Evolutionary conservation across 1,139 yeast species (phyloP).

Genomic region (Diutina catenulata): DNA sequence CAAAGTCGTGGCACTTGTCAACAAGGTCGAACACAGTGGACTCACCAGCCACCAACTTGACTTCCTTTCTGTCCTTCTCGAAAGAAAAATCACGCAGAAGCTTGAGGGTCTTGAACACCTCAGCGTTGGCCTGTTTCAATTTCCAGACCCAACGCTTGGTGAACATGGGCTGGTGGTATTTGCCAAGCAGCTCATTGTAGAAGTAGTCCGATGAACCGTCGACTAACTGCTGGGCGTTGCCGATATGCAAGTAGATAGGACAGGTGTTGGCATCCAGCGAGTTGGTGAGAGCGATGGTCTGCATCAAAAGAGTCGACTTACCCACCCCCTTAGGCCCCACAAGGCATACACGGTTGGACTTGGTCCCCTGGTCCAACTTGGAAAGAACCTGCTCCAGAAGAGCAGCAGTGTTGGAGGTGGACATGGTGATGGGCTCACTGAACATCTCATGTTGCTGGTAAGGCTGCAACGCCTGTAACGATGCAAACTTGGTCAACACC

Average conservation of each 20-base stretch:
- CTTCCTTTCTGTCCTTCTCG: slow-evolving; percentile 21
- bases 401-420: slow-evolving; percentile 25
- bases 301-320: slow-evolving; percentile 64
- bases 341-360: slow-evolving; percentile 41
- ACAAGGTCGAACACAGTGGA: slow-evolving; percentile 31
- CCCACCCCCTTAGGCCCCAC: slow-evolving; percentile 74
- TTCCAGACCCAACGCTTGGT: slow-evolving; percentile 50
- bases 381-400: slow-evolving; percentile 16
- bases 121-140: slow-evolving; percentile 45
- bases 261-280: slow-evolving; percentile 29
- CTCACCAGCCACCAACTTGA: slow-evolving; percentile 27
- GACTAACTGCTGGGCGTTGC: slow-evolving; percentile 47
- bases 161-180: slow-evolving; percentile 75
- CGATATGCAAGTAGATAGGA: slow-evolving; percentile 52
- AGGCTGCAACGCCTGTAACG: slow-evolving; percentile 48
- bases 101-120: slow-evolving; percentile 34
- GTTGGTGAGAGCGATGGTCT: slow-evolving; percentile 47
- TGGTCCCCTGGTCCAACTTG: slow-evolving; percentile 16
- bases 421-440: slow-evolving; percentile 42
- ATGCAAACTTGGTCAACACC: slow-evolving; percentile 17
- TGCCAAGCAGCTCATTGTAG: slow-evolving; percentile 33
- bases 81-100: slow-evolving; percentile 33
- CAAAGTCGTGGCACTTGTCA: slow-evolving; percentile 28
- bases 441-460: slow-evolving; percentile 57
- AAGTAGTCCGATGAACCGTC: slow-evolving; percentile 67